Conservation (phyloP, 1,284 basidiomycete genomes). For the Trametes pubescens region DNA sequence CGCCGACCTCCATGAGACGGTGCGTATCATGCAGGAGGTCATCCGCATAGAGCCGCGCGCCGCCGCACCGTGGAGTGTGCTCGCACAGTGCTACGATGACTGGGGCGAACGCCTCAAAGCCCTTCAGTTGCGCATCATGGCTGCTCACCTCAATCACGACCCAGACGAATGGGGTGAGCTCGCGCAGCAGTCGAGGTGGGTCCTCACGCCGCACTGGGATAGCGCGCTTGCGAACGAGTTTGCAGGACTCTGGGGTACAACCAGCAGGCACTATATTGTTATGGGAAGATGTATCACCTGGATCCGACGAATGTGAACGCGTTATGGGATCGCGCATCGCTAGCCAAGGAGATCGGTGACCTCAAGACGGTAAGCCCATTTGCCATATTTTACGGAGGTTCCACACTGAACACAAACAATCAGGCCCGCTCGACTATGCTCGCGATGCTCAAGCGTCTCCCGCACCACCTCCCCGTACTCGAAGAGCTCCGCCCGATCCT, state of each 20-base stretch:
- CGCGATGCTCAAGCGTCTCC: conserved; percentile 78
- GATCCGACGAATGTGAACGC: conserved; percentile 86
- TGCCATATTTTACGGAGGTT: background rate
- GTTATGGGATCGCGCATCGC: conserved; percentile 89
- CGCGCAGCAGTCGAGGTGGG: conserved; percentile 77
- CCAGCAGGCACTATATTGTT: conserved; percentile 93
- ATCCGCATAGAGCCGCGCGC: conserved; percentile 93
- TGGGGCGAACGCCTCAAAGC: conserved; percentile 74
- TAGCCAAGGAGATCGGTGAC: conserved; percentile 83
- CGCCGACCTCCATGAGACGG: conserved; percentile 72
- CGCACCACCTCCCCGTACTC: conserved; percentile 85
- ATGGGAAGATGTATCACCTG: conserved; percentile 82
- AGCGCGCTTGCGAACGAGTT: background rate
- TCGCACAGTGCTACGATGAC: conserved; percentile 83
- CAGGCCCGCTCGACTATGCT: conserved; percentile 82
- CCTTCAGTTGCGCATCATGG: conserved; percentile 89
- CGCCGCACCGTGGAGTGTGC: conserved; percentile 84
- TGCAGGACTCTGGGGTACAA: conserved; percentile 72
- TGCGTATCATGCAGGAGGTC: conserved; percentile 88
- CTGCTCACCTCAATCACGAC: conserved; percentile 87
- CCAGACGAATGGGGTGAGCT: conserved; percentile 89
- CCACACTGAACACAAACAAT: background rate
- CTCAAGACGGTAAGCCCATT: conserved; percentile 61
- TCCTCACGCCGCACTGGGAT: background rate
- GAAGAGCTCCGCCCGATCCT: conserved; percentile 84